Evolutionary conservation across 257 asterid genomes (phyloP).

Genomic region (Nicotiana otophora): DNA sequence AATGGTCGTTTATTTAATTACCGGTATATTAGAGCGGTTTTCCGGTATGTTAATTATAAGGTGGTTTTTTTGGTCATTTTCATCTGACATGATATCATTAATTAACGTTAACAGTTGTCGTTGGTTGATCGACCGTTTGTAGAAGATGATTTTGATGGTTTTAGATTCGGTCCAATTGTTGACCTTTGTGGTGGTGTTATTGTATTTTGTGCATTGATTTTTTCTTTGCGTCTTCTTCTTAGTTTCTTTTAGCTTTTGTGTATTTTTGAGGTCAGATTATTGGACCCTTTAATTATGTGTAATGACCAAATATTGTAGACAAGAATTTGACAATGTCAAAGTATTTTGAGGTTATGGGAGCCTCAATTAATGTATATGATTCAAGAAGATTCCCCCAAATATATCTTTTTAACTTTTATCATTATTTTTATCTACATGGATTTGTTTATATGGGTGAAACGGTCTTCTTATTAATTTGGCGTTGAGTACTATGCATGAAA

Average conservation of each 20-base stretch:
- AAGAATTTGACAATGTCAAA: neutral
- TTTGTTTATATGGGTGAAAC: neutral
- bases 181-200: neutral
- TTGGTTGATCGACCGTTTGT: neutral
- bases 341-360: neutral
- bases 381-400: neutral
- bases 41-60: neutral
- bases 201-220: neutral
- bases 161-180: constrained; percentile 1
- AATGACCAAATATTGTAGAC: neutral
- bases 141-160: neutral
- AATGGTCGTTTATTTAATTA: neutral
- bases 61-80: neutral
- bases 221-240: neutral
- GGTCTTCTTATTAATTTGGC: neutral
- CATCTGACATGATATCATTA: neutral
- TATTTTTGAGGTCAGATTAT: neutral
- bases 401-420: neutral
- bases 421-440: too few species aligned
- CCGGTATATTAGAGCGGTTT: neutral
- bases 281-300: neutral
- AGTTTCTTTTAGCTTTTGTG: neutral
- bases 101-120: neutral
- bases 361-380: neutral
- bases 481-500: neutral